Base-by-base conservation (phyloP, 2,329 filamentous ascomycete genomes). In the Calonectria pauciramosa region DNA sequence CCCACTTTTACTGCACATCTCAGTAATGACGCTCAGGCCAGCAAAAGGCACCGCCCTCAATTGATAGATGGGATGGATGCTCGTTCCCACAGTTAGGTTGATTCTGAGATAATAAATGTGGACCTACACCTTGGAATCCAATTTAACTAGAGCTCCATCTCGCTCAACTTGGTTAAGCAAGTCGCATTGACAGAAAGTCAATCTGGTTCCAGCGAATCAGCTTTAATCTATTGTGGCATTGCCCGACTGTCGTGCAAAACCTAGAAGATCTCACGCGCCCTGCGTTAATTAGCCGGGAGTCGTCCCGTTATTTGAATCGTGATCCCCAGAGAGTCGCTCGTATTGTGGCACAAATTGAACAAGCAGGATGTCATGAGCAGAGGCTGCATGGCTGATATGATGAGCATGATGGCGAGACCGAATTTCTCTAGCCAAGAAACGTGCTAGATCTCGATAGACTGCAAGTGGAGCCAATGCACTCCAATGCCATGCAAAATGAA, bases 381-480 rank as follows among this genome's bases (percentile, higher is more conserved):
- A 47, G 11, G 20, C 9, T 23, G 44, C 9, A 47, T 23, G 9
- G n/a, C n/a, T n/a, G 5, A 5, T 44, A n/a, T 8, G 16, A 44
- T 10, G 18, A 44, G 5, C 7, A n/a, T n/a, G 6, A 1, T 3
- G 41, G 41, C n/a, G 18, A 44, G 18, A n/a, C 6, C 5, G 8
- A 44, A 44, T 20, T 7, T 44, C 18, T 9, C 6, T 4, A 10
- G 7, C 9, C 18, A 44, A n/a, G 7, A 44, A 10, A 20, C n/a
- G 41, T 4, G 3, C 18, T n/a, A 10, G 0, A 9, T 3, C 1
- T 10, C 18, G 1, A 20, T 1, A 6, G 7, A 44, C 20, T n/a
- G 18, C 18, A 2, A n/a, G 1, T n/a, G 41, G 8, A 44, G 41
- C 2, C 16, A 7, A 47, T 6, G 44, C 10, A 23, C 20, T 23